Evolutionary conservation across 768 basidiomycete genomes (phyloP).

Genomic region (Inosperma sp.): DNA sequence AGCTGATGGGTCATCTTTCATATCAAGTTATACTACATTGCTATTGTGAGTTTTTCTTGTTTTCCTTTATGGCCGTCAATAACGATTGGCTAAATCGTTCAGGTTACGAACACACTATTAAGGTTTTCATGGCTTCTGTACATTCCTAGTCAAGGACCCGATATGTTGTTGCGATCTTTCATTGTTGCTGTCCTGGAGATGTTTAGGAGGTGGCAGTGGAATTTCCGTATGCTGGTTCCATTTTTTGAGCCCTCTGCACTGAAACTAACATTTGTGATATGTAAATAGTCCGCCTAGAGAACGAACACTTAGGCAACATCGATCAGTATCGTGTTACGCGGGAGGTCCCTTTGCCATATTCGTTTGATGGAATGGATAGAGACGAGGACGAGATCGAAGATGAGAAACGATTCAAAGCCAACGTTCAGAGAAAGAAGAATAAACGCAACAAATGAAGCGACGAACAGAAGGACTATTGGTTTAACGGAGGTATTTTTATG

Average conservation of each 20-base stretch:
- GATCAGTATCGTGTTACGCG: constrained; percentile 88
- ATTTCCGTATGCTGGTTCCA: constrained; percentile 63
- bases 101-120: constrained; percentile 69
- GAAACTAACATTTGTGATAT: background rate
- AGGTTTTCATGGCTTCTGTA: constrained; percentile 85
- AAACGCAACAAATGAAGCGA: no score
- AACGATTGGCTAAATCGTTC: background rate
- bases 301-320: constrained; percentile 75
- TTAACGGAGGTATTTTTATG: no score
- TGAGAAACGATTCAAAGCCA: constrained; percentile 8
- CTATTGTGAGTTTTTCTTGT: constrained; percentile 49
- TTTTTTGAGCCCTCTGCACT: background rate
- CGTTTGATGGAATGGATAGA: constrained; percentile 46
- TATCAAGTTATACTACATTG: constrained; percentile 67
- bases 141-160: constrained; percentile 49
- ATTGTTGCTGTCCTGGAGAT: constrained; percentile 70
- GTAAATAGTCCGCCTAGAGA: constrained; percentile 28
- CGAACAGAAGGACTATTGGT: no score
- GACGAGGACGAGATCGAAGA: constrained; percentile 44
- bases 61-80: background rate
- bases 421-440: background rate
- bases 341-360: constrained; percentile 82
- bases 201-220: constrained; percentile 84
- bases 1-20: background rate
- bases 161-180: constrained; percentile 56